Conservation (phyloP, 148 eudicot species). For the Vaccinium vitisidaea region DNA sequence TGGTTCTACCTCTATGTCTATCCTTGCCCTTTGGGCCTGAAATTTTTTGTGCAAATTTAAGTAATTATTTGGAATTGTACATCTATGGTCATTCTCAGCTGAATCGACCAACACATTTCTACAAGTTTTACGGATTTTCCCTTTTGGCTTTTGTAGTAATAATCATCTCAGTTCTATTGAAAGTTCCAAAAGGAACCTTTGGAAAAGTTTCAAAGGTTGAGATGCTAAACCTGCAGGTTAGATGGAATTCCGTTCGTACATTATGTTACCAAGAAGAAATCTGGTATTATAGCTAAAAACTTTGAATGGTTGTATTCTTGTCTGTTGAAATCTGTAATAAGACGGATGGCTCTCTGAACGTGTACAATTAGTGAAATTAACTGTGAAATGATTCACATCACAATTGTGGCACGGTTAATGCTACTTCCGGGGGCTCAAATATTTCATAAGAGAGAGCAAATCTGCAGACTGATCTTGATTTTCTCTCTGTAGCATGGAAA, state of each 20-base stretch:
- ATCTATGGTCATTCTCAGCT: background rate
- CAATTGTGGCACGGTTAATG: background rate
- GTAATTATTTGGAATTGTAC: no score
- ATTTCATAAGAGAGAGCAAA: background rate
- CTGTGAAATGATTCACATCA: background rate
- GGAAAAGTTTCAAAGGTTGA: background rate
- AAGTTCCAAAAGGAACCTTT: background rate
- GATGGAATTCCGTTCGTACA: background rate
- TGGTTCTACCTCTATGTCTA: constrained; percentile 81
- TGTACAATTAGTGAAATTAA: background rate
- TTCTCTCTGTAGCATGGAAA: background rate
- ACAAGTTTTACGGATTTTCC: background rate
- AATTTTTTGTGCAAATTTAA: background rate
- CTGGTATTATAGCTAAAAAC: background rate
- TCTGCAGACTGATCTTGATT: background rate
- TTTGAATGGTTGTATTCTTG: background rate
- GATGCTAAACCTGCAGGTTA: background rate
- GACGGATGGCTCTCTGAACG: background rate
- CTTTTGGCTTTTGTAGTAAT: background rate
- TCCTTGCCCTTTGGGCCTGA: constrained; percentile 90
- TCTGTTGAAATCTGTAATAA: background rate
- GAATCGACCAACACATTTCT: background rate
- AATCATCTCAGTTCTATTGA: background rate
- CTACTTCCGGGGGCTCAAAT: background rate
- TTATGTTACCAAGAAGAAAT: background rate